Evolutionary conservation across 2,329 filamentous ascomycete species (phyloP), one percentile per base, ranked within the genome.

Genomic region (Allantophomopsis cytisporea): DNA sequence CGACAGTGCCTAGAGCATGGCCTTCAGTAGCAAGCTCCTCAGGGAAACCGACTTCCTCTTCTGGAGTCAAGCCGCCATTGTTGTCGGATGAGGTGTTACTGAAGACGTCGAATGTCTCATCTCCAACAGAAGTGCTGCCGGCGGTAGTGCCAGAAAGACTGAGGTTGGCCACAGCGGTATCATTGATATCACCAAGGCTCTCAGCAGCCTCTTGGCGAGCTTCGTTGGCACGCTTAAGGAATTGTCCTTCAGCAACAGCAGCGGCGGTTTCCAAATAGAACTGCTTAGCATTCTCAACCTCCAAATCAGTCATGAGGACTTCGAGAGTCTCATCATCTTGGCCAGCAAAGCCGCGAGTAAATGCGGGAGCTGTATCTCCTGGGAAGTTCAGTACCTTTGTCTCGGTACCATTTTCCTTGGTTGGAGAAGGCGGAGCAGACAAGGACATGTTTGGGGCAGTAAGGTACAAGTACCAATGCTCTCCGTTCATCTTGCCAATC

Each of bases 401-500:
- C 41, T 54, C 50, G 8, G 54, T 56, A 5, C 38, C 36, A 45
- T 66, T 64, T 38, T 73, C 63, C 23, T 57, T 54, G 35, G 73
- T 65, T 5, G 89, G 88, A 10, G 83, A 94, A 21, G 78, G 69
- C 41, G 89, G 88, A 5, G 88, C 87, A 1, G 88, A 94, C 47
- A 93, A 68, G 39, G 74, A 67, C 36, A 75, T 80, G 57, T 82
- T 80, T 14, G 91, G 89, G 38, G 85, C 85, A 11, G 91, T 96
- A 53, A 96, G 80, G 65, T 98, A 98, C 41, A 98, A 68, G 59
- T 96, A 96, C 91, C 91, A 98, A 54, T 98, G 91, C 60, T 98
- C 91, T 42, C 91, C 89, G 52, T 98, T 98, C 89, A 96, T 96
- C 66, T 95, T 96, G 55, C 91, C 91, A 48, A 98, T 93, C 88